Conservation (phyloP, 495 filamentous ascomycete genomes). For the Hypoxylon trugodes region DNA sequence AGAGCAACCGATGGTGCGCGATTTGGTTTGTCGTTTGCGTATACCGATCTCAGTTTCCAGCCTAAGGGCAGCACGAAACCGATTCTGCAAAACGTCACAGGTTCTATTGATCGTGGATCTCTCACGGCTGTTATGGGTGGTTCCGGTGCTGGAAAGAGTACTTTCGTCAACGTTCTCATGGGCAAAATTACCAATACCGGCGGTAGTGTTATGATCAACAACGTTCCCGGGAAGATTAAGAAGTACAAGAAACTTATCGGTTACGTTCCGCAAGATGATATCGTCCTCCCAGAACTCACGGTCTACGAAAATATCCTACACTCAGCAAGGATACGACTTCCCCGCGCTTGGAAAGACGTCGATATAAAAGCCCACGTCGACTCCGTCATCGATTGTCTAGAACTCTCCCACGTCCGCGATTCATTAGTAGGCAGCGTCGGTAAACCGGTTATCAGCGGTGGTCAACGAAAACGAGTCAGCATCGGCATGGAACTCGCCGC, state of each 20-base stretch:
- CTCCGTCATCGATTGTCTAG: conserved; percentile 54
- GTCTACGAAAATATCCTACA: conserved; percentile 63
- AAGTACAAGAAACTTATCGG: conserved; percentile 63
- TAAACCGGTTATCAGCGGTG: conserved; percentile 58
- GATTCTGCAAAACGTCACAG: conserved; percentile 60
- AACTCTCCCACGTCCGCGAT: conserved; percentile 54
- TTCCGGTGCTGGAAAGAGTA: conserved; percentile 60
- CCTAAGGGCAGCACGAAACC: conserved; percentile 52
- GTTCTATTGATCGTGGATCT: conserved; percentile 58
- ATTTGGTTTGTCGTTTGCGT: conserved; percentile 62
- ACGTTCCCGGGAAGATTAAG: conserved; percentile 53
- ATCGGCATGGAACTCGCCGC: conserved; percentile 69
- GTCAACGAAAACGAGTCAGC: conserved; percentile 60
- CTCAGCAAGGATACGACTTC: conserved; percentile 60
- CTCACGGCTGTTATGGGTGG: conserved; percentile 61
- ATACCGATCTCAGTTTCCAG: conserved; percentile 54
- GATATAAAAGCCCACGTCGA: conserved; percentile 55
- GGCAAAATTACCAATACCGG: conserved; percentile 55
- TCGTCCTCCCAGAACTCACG: conserved; percentile 59
- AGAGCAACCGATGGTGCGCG: conserved; percentile 56
- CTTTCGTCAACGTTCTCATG: conserved; percentile 64
- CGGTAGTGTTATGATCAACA: conserved; percentile 58
- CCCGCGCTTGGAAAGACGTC: conserved; percentile 48
- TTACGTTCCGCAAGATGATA: conserved; percentile 64
- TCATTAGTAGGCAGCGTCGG: conserved; percentile 54